phyloP scores from a whole-genome alignment of 148 eudicot species.

The Silene uniflora region DNA sequence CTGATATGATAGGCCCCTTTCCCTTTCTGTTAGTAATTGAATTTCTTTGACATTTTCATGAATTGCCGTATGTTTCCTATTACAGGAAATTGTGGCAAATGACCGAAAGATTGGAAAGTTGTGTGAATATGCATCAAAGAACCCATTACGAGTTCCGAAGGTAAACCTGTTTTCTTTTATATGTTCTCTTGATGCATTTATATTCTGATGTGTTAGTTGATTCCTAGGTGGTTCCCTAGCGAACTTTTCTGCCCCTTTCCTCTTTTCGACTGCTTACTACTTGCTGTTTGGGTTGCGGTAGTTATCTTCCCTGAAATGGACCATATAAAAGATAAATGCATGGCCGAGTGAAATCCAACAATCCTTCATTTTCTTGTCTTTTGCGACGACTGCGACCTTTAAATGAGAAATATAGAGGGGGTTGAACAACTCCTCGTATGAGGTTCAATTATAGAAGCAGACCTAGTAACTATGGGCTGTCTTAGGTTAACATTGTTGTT shows the following conservation, averaged over 20 bases:
- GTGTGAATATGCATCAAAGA: conserved; percentile 79
- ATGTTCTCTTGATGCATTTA: conserved; percentile 5
- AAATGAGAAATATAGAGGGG: background rate
- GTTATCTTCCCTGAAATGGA: background rate
- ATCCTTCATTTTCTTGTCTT: background rate
- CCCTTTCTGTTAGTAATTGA: background rate
- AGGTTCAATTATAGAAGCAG: background rate
- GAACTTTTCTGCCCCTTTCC: background rate
- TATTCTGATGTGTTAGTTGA: background rate
- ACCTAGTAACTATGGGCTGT: background rate
- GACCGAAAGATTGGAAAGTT: conserved; percentile 84
- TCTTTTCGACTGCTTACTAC: background rate
- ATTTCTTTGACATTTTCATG: background rate
- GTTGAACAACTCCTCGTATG: background rate
- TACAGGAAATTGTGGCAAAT: conserved; percentile 78
- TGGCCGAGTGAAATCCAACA: background rate
- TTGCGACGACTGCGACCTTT: background rate
- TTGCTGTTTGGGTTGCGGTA: background rate
- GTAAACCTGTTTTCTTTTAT: conserved; percentile 23
- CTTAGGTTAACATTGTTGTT: background rate
- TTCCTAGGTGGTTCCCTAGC: background rate
- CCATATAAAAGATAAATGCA: background rate
- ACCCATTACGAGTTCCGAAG: conserved; percentile 83
- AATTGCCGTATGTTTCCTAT: conserved; percentile 16
- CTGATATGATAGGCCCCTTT: background rate